These are phyloP conservation scores for Collybia sp. DNA, from an alignment of 768 basidiomycete species.

Conservation along the genomic window DNA sequence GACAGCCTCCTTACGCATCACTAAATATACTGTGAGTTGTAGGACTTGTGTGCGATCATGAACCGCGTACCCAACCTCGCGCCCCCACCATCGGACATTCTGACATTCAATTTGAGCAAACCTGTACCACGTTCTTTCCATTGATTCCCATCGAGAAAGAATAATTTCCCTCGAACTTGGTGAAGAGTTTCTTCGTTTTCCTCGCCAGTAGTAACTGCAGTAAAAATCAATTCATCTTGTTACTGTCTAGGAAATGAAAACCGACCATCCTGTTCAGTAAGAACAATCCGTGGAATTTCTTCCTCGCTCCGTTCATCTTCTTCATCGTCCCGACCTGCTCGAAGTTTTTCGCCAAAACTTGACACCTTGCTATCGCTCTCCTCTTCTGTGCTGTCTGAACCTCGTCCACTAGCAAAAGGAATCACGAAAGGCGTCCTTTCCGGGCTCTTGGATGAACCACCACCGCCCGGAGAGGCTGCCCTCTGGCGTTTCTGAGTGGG, in stretches of 20 bases:
- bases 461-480: conserved; percentile 42
- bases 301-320: conserved; percentile 45
- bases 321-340: conserved; percentile 58
- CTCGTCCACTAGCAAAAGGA: conserved; percentile 21
- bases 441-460: conserved; percentile 37
- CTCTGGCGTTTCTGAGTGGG: conserved; percentile 53
- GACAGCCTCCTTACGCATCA: conserved; percentile 86
- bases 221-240: conserved; percentile 1
- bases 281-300: conserved; percentile 40
- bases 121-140: conserved; percentile 84
- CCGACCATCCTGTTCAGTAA: conserved; percentile 70
- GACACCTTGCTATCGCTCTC: conserved; percentile 36
- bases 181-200: conserved; percentile 77
- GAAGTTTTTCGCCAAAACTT: conserved; percentile 62
- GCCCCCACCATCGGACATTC: conserved; percentile 54
- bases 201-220: conserved; percentile 68
- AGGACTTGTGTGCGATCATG: neutral
- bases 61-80: conserved; percentile 59
- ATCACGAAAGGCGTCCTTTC: conserved; percentile 30
- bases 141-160: conserved; percentile 49
- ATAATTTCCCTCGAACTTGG: conserved; percentile 77
- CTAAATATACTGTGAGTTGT: conserved; percentile 28
- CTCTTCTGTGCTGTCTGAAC: conserved; percentile 39
- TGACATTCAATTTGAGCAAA: conserved; percentile 65
- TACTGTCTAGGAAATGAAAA: conserved; percentile 4